Conservation (phyloP, 1,284 basidiomycete species). For the Agroathelia rolfsii region DNA sequence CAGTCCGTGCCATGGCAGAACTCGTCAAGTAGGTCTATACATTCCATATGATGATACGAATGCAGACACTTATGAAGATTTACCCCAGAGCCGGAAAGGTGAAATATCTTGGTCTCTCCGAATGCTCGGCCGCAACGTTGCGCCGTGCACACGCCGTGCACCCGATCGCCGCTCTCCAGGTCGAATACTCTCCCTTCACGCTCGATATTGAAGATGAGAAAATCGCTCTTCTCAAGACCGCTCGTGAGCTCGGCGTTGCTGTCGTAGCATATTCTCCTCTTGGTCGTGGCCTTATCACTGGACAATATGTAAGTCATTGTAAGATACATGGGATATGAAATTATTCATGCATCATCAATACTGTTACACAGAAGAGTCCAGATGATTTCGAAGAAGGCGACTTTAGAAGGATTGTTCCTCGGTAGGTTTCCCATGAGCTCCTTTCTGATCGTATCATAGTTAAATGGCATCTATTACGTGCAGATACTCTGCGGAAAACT, state of each 20-base stretch:
- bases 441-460: too few species aligned
- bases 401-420: constrained; percentile 26
- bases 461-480: neutral
- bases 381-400: constrained; percentile 46
- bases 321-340: neutral
- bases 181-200: constrained; percentile 57
- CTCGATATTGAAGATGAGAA: constrained; percentile 41
- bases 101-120: constrained; percentile 53
- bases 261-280: constrained; percentile 56
- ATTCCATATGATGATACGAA: too few species aligned
- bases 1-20: constrained; percentile 41
- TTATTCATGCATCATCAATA: too few species aligned
- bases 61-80: constrained; percentile 2
- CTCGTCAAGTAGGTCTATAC: constrained; percentile 43
- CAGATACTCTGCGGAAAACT: constrained; percentile 29
- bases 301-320: constrained; percentile 30
- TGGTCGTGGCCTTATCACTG: constrained; percentile 54
- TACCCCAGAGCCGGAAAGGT: constrained; percentile 42
- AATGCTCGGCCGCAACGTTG: constrained; percentile 46
- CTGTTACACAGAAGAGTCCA: constrained; percentile 28
- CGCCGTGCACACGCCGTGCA: constrained; percentile 54
- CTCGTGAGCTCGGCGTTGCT: constrained; percentile 40
- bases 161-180: constrained; percentile 51
- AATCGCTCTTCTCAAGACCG: constrained; percentile 36
- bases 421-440: constrained; percentile 16